Conservation (phyloP, 2,329 filamentous ascomycete species). For the Orbilia brochopaga region DNA sequence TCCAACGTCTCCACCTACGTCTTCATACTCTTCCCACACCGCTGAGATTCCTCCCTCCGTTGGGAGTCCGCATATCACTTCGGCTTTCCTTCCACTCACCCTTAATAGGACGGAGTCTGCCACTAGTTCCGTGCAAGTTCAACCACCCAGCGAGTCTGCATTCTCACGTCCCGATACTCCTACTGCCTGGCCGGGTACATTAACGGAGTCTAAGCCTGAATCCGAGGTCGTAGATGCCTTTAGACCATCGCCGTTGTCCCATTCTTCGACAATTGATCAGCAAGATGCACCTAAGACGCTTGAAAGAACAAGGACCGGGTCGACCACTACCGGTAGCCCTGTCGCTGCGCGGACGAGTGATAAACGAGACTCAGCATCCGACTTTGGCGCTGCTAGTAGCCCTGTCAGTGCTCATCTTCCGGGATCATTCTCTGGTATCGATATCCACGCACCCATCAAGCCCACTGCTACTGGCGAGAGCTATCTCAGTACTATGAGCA, state of each 20-base stretch:
- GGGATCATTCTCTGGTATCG: slow-evolving; percentile 61
- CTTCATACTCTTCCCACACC: slow-evolving; percentile 64
- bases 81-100: slow-evolving; percentile 74
- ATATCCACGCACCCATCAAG: slow-evolving; percentile 59
- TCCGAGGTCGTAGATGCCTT: slow-evolving; percentile 53
- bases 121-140: slow-evolving; percentile 78
- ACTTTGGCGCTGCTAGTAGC: slow-evolving; percentile 55
- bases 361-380: slow-evolving; percentile 58
- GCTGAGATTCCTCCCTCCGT: slow-evolving; percentile 68
- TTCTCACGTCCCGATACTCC: slow-evolving; percentile 58
- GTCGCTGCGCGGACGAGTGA: slow-evolving; percentile 45
- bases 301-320: slow-evolving; percentile 53
- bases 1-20: slow-evolving; percentile 68
- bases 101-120: slow-evolving; percentile 70
- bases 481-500: slow-evolving; percentile 59
- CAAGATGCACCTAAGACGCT: slow-evolving; percentile 51
- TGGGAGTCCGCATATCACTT: slow-evolving; percentile 77
- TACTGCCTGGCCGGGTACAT: slow-evolving; percentile 56
- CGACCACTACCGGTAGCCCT: slow-evolving; percentile 53
- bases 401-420: slow-evolving; percentile 56
- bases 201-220: slow-evolving; percentile 52
- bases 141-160: slow-evolving; percentile 69
- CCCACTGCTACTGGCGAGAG: slow-evolving; percentile 61
- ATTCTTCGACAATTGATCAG: slow-evolving; percentile 55
- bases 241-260: slow-evolving; percentile 51